Conservation (phyloP, 176 grass and related monocot species). For the Hsuehochloa calcarea region DNA sequence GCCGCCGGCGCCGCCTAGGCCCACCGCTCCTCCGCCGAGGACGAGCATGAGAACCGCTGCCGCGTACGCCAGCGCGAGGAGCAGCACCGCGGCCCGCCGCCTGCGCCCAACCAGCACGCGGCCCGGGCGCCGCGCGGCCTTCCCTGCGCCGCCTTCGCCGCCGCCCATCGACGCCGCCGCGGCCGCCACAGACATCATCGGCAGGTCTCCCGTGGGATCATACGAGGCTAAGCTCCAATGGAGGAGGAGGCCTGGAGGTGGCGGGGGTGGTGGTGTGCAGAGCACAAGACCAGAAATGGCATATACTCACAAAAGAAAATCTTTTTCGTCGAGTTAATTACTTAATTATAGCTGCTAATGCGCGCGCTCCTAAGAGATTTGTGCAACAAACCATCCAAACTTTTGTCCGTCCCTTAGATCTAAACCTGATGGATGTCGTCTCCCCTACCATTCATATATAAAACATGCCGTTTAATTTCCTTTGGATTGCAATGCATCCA, state of each 20-base stretch:
- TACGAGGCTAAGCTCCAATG: neutral
- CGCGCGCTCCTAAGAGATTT: no score
- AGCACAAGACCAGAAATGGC: conserved; percentile 22
- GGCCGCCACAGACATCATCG: conserved; percentile 17
- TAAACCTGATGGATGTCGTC: no score
- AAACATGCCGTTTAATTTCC: no score
- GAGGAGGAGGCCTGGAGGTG: neutral
- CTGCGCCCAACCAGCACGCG: conserved; percentile 37
- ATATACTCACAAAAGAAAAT: neutral
- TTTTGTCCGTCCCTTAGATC: no score
- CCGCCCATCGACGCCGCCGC: conserved; percentile 26
- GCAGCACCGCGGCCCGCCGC: conserved; percentile 47
- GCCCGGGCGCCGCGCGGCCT: conserved; percentile 26
- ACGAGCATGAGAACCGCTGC: conserved; percentile 43
- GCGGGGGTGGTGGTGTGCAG: neutral
- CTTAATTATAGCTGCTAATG: no score
- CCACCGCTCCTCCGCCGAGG: conserved; percentile 28
- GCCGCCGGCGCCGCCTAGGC: conserved; percentile 17
- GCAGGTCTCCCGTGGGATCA: conserved; percentile 18
- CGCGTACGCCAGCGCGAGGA: conserved; percentile 58
- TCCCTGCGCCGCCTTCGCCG: neutral
- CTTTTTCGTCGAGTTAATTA: no score
- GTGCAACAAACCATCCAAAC: no score
- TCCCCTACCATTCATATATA: no score
- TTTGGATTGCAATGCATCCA: no score